phyloP scores from a whole-genome alignment of 2,329 filamentous ascomycete species.

The Ilyonectria robusta region DNA sequence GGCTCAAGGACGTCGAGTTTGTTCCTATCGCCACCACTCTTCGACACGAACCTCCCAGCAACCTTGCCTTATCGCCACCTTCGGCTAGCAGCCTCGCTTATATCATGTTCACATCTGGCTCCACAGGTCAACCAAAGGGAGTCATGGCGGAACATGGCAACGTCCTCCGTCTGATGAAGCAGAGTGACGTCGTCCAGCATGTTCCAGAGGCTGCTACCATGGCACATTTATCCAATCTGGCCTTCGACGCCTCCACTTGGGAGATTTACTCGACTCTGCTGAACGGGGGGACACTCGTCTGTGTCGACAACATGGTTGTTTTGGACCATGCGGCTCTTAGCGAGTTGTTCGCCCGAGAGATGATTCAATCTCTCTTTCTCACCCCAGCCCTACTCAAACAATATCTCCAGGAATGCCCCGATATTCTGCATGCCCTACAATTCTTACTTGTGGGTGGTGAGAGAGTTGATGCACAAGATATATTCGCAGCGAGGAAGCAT shows the following conservation, averaged over 20 bases:
- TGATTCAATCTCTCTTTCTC: constrained; percentile 23
- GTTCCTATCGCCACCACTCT: not conserved
- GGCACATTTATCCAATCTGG: constrained; percentile 1
- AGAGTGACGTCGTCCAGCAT: not conserved
- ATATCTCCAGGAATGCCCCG: constrained; percentile 31
- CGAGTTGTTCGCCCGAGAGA: constrained; percentile 28
- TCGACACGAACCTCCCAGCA: not conserved
- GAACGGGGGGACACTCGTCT: not conserved
- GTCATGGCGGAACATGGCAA: constrained; percentile 3
- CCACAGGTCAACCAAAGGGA: constrained; percentile 2
- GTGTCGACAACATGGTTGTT: constrained; percentile 1
- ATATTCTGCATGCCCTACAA: not conserved
- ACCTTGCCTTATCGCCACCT: not conserved
- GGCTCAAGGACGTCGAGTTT: not conserved
- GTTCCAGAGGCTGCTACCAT: not conserved
- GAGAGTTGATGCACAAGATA: constrained; percentile 26
- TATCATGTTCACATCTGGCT: constrained; percentile 7
- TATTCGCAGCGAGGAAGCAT: not conserved
- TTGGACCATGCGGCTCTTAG: not conserved
- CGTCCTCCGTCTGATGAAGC: not conserved
- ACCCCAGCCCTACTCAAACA: constrained; percentile 41
- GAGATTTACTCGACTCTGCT: not conserved
- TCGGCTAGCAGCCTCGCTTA: not conserved
- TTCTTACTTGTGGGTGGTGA: constrained; percentile 38
- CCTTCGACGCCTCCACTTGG: constrained; percentile 4